Evolutionary conservation across 768 basidiomycete species (phyloP), one percentile per base, ranked within the genome.

Genomic region (Amanita exitialis): DNA sequence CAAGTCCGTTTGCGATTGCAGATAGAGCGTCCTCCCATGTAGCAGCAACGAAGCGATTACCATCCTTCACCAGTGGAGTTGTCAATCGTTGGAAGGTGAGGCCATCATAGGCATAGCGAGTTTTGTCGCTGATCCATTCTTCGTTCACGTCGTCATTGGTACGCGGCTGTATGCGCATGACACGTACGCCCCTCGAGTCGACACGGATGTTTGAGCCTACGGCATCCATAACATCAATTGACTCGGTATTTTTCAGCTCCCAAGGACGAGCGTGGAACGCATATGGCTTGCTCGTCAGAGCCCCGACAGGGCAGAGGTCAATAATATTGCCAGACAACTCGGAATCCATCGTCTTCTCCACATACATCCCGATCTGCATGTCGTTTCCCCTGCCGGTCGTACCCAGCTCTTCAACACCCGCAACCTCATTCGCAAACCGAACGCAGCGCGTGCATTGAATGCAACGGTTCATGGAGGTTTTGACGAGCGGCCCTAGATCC

Each of bases 111-210:
- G 95, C 89, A 66, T 92, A 93, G 52, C 96, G 88, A 1, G 95
- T 93, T 78, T 99, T 99, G 77, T 99, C 96, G 66, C 79, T 92
- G 65, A 99, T 95, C 96, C 96, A 98, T 67, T 99, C 96, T 72
- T 99, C 96, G 66, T 99, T 99, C 56, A 99, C 84, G 58, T 96
- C 90, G 66, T 98, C 96, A 64, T 97, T 98, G 45, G 90, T 89
- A 61, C 88, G 80, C 1, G 96, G 96, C 62, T 96, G 93, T 58
- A 99, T 78, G 45, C 96, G 85, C 94, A 98, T 98, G 56, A 98
- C 95, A 65, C 90, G 82, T 4, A 95, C 86, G 36, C 93, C 93
- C 32, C 95, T 80, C 34, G 94, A 94, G 66, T 99, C 94, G 50
- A 99, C 77, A 41, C 93, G 86, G 65, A 99, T 96, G 66, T 97